Percentiles rank a stretch among this genome's conserved stretches.
Conservation (phyloP, 139 green algal species). For the Tetradesmus lagerheimii region DNA sequence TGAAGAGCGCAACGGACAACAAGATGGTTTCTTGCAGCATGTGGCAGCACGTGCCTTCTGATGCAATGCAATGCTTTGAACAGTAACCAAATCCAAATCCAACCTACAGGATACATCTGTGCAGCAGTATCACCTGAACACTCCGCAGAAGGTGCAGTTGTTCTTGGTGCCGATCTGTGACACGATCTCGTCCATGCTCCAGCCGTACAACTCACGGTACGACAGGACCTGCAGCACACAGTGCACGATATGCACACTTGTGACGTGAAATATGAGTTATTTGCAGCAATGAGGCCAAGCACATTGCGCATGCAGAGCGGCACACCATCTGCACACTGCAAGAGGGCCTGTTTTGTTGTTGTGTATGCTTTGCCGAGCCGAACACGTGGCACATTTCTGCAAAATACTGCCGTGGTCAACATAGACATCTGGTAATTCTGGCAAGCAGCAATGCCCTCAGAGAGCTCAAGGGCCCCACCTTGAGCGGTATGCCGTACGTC, state of each 20-base stretch:
- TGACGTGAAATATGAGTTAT: too few relatives aligned
- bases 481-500: conserved; percentile 68
- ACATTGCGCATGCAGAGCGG: not conserved
- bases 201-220: conserved; percentile 97
- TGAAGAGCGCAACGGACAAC: too few relatives aligned
- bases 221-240: conserved; percentile 92
- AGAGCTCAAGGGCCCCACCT: not conserved
- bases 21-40: too few relatives aligned
- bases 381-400: too few relatives aligned
- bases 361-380: too few relatives aligned
- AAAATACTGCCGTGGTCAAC: not conserved
- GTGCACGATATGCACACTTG: not conserved
- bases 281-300: too few relatives aligned
- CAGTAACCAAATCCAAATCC: too few relatives aligned
- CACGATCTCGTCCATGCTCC: conserved; percentile 99
- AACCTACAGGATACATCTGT: too few relatives aligned
- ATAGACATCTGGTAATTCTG: not conserved
- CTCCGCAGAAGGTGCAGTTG: conserved; percentile 99
- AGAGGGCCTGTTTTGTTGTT: too few relatives aligned
- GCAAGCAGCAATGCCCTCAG: not conserved
- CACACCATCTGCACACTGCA: too few relatives aligned
- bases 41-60: too few relatives aligned
- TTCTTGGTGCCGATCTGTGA: conserved; percentile 87
- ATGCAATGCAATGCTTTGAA: too few relatives aligned
- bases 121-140: conserved; percentile 81